Base-by-base conservation (phyloP, 495 filamentous ascomycete species). In the Echria macrotheca region DNA sequence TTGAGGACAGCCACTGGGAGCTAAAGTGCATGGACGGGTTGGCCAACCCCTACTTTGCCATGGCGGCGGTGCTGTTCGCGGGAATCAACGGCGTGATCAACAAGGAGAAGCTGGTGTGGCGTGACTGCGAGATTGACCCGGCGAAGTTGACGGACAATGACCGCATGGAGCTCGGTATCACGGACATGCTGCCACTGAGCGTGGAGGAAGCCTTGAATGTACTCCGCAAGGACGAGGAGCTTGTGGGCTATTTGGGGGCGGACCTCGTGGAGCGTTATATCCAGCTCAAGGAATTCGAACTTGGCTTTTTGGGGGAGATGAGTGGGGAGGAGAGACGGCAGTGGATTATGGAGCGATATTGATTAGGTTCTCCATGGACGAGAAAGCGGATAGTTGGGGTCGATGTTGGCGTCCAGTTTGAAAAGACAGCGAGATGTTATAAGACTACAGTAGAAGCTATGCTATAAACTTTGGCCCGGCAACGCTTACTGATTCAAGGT, bases 1-100 rank as follows among this genome's bases (percentile, higher is more conserved):
- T 86, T 39, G 72, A 69, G 42, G 69, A 61, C 12, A 74, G 74
- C 19, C 81, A 86, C 56, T 90, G 85, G 77, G 87, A 90, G 61
- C 25, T 91, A 7, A 81, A 83, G 57, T 71, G 72, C 52, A 53
- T 87, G 17, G 87, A 90, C 63, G 87, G 86, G 0, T 53, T 86
- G 14, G 80, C 86, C 3, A 91, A 90, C 55, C 75, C 82, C 40
- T 90, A 89, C 57, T 63, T 90, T 0, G 82, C 76, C 2, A 52
- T 85, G 2, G 79, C 81, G 10, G 84, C 84, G 0, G 61, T 95
- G 6, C 56, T 95, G 2, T 74, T 74, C 0, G 81, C 79, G 0
- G 89, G 90, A 0, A 68, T 77, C 7, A 43, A 77, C n/a, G 89
- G 87, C 0, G 46, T 89, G 4, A 56, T 63, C 2, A 66, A 64